phyloP scores from a whole-genome alignment of 768 basidiomycete species.

The Termitomyces sp. region DNA sequence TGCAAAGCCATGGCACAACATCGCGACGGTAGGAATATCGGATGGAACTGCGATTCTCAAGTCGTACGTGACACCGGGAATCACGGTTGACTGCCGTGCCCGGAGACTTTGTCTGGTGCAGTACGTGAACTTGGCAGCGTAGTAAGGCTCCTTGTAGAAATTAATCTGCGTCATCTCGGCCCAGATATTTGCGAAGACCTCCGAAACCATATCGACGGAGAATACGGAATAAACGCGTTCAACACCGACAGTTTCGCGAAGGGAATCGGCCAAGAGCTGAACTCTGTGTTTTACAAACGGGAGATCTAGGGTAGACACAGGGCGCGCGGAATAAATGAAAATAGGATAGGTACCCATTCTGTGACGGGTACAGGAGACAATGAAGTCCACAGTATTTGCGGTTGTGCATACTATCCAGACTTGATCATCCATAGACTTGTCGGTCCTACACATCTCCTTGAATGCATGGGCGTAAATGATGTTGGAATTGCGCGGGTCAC shows the following conservation, averaged over 20 bases:
- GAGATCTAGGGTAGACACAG: neutral
- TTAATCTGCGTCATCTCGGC: neutral
- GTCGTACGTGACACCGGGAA: constrained; percentile 6
- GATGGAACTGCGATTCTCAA: constrained; percentile 1
- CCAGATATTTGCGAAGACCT: constrained; percentile 4
- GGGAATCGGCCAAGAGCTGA: neutral
- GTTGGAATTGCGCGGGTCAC: constrained; percentile 22
- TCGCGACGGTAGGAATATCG: constrained; percentile 2
- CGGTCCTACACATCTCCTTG: constrained; percentile 1
- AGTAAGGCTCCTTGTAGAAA: constrained; percentile 3
- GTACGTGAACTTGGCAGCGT: constrained; percentile 8
- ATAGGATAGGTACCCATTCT: constrained; percentile 8
- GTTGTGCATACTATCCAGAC: constrained; percentile 33
- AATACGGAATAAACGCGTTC: constrained; percentile 11
- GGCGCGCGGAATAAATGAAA: constrained; percentile 6
- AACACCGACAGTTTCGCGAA: neutral
- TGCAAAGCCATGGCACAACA: constrained; percentile 8
- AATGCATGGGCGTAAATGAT: constrained; percentile 16
- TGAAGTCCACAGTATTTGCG: neutral
- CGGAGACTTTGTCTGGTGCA: constrained; percentile 4
- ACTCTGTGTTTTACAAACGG: constrained; percentile 1
- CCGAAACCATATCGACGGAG: constrained; percentile 1
- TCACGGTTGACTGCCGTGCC: constrained; percentile 1
- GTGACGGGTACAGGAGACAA: constrained; percentile 7
- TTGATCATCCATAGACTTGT: constrained; percentile 1